phyloP scores from a whole-genome alignment of 257 asterid genomes.

The Solanum tarijense region DNA sequence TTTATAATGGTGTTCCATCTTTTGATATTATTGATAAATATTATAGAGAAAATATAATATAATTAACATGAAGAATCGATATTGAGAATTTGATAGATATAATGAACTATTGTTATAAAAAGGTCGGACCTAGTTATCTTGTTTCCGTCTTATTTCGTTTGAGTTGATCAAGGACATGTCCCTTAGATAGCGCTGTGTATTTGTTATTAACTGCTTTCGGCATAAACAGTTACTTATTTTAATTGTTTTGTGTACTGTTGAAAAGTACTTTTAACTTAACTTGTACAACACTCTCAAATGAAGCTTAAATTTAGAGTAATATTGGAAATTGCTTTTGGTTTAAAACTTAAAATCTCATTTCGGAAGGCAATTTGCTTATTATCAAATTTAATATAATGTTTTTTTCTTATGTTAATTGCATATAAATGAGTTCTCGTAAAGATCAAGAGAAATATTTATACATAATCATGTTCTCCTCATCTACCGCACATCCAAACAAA shows the following conservation, averaged over 20 bases:
- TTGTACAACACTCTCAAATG: neutral
- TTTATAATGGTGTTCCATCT: neutral
- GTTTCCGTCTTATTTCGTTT: neutral
- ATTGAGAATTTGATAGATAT: neutral
- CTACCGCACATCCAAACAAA: neutral
- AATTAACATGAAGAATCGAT: neutral
- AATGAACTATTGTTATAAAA: neutral
- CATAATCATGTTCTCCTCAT: neutral
- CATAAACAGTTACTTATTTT: neutral
- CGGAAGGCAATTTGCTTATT: neutral
- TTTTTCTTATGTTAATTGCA: neutral
- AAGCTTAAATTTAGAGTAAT: neutral
- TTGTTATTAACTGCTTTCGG: neutral
- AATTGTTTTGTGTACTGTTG: neutral
- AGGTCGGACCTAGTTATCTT: accelerated
- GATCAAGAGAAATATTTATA: neutral
- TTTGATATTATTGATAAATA: accelerated
- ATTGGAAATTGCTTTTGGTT: neutral
- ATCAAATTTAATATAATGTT: neutral
- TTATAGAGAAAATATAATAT: neutral
- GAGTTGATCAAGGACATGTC: neutral
- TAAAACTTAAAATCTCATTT: neutral
- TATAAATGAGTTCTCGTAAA: neutral
- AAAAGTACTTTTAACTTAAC: neutral
- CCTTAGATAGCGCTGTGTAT: neutral